A percentile compares a stretch with the other conserved stretches of the same genome.
Evolutionary conservation across 2,329 filamentous ascomycete genomes (phyloP).

Genomic region (Teratosphaeria gauchensis): DNA sequence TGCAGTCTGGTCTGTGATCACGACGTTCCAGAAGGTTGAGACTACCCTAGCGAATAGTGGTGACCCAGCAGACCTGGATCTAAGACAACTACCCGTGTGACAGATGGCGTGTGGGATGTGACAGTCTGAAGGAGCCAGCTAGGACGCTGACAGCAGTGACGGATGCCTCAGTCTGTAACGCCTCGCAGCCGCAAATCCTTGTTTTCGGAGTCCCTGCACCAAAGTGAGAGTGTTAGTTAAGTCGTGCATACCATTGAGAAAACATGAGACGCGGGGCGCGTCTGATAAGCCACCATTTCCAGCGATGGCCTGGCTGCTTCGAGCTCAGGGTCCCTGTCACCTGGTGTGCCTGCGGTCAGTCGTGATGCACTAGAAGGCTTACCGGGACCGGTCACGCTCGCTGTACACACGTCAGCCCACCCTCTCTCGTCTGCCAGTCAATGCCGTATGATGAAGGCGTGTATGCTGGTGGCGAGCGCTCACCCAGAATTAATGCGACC

Average conservation of each 20-base stretch:
- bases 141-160: not conserved
- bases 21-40: not conserved
- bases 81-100: not conserved
- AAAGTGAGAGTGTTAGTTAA: not conserved
- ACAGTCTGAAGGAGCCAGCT: not conserved
- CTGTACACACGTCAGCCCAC: conserved; percentile 1
- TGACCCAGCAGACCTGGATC: not conserved
- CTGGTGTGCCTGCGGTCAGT: not conserved
- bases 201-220: not conserved
- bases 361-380: not conserved
- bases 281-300: not conserved
- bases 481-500: not conserved
- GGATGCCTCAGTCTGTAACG: not conserved
- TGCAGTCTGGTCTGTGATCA: conserved; percentile 1
- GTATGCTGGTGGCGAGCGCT: not conserved
- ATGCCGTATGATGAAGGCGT: not conserved
- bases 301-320: not conserved
- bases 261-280: not conserved
- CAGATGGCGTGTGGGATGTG: not conserved
- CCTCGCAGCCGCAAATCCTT: not conserved
- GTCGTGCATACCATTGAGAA: not conserved
- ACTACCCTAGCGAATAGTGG: not conserved
- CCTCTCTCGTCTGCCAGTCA: not conserved
- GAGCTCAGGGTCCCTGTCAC: not conserved
- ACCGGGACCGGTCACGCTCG: not conserved